Percentiles rank a stretch among this genome's conserved stretches.
phyloP scores from a whole-genome alignment of 768 basidiomycete species.

The Boletus subparvulus region DNA sequence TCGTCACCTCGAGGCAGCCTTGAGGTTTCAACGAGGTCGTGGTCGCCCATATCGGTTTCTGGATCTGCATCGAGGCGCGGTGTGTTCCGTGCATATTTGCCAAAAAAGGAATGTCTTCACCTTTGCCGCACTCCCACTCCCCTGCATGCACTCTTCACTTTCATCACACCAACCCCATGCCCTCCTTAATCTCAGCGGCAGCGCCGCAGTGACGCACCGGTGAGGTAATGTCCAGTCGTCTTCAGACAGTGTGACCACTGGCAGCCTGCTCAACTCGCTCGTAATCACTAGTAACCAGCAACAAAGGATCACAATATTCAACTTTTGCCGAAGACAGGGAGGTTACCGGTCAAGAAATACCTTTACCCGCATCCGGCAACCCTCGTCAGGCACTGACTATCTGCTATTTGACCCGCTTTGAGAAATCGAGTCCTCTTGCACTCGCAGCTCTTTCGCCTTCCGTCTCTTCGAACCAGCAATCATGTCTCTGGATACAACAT shows the following conservation, averaged over 20 bases:
- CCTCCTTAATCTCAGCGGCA: background rate
- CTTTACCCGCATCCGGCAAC: background rate
- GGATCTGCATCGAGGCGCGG: constrained; percentile 29
- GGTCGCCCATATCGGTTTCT: constrained; percentile 26
- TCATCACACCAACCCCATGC: constrained; percentile 8
- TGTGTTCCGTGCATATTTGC: background rate
- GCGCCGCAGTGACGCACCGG: constrained; percentile 5
- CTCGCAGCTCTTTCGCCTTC: constrained; percentile 38
- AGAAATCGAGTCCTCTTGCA: background rate
- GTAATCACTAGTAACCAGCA: constrained; percentile 2
- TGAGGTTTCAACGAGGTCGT: constrained; percentile 30
- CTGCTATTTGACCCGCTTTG: background rate
- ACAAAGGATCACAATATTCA: constrained; percentile 9
- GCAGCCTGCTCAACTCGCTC: background rate
- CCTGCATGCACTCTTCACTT: background rate
- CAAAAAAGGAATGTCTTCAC: constrained; percentile 15
- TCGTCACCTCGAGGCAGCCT: constrained; percentile 42
- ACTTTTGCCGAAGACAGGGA: constrained; percentile 10
- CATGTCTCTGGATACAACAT: constrained; percentile 60
- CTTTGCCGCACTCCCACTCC: background rate
- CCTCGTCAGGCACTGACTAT: background rate
- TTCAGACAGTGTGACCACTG: too few relatives aligned
- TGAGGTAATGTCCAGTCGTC: constrained; percentile 5
- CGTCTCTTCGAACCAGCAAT: constrained; percentile 70
- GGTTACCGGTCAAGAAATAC: background rate